A percentile compares a stretch with the other conserved stretches of the same genome.
Conservation (phyloP, 495 filamentous ascomycete species). For the Cercophora scortea region DNA sequence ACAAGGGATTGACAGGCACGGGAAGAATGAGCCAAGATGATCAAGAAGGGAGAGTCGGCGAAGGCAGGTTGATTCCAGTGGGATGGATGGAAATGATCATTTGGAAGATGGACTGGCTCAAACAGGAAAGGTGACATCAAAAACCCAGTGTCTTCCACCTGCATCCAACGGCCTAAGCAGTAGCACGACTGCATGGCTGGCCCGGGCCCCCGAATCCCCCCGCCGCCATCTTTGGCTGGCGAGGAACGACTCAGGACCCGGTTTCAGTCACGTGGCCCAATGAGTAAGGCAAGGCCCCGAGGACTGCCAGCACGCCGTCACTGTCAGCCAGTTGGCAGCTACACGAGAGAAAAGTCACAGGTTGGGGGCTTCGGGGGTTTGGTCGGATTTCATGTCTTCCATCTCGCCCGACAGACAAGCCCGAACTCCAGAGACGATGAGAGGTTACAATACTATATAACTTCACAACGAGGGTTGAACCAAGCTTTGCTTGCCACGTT, state of each 20-base stretch:
- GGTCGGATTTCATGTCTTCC: background rate
- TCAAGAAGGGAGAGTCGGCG: background rate
- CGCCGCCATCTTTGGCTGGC: background rate
- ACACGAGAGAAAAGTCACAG: too few species aligned
- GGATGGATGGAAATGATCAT: background rate
- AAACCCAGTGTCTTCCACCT: conserved; percentile 3
- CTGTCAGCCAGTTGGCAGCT: too few species aligned
- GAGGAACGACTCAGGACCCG: background rate
- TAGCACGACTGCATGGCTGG: background rate
- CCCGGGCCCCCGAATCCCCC: background rate
- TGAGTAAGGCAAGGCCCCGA: background rate
- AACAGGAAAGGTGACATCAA: conserved; percentile 13
- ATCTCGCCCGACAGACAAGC: too few species aligned
- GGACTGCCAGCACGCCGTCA: background rate
- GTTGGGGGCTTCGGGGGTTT: background rate
- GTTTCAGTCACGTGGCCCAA: background rate
- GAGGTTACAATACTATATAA: too few species aligned
- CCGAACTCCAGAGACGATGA: too few species aligned
- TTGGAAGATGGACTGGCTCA: conserved; percentile 1
- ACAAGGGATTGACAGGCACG: background rate
- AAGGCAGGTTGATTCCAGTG: background rate
- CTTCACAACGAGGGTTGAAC: too few species aligned
- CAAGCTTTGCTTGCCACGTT: too few species aligned
- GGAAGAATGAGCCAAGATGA: background rate
- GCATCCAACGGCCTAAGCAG: background rate